Base-by-base conservation (phyloP, 2,329 filamentous ascomycete species). In the Cucurbitaria berberidis region DNA sequence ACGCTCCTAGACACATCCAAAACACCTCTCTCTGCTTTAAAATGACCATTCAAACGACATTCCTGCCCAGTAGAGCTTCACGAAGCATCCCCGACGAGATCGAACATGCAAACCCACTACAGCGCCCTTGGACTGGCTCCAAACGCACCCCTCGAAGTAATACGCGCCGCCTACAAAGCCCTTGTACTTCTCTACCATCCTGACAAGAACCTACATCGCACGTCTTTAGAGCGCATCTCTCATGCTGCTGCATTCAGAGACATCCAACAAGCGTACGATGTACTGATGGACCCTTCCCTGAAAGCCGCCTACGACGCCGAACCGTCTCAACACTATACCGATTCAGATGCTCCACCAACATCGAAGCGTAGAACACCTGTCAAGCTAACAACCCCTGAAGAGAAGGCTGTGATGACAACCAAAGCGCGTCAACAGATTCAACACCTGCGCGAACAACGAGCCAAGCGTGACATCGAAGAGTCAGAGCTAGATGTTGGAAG, bases 141-240 rank as follows among this genome's bases (percentile, higher is more conserved):
- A 6, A 39, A 38, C n/a, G 60, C 62, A 5, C 48, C 57, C 13
- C 40, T 44, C 13, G 39, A 55, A 29, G 55, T 63, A 26, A 61
- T 67, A 36, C 45, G 57, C 21, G 57, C 64, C 19, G 57, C 60
- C 3, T 67, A 63, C 51, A 62, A 66, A 45, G 55, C 59, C 5
- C 57, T 64, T 9, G 53, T 32, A 3, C 50, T 62, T 11, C 45
- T 51, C 8, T 45, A 61, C 27, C 55, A 66, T 45, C 59, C 60
- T 3, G 52, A 63, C 19, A 60, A 64, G 35, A 62, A 42, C 3
- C 8, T 54, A 3, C 38, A 60, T n/a, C 42, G 60, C 13, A 5
- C 52, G 18, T 42, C 55, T 18, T 32, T 29, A 11, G 57, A 59
- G 22, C 55, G 57, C n/a, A 50, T 51, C 5, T 21, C 27, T 10